A percentile compares a stretch with the other conserved stretches of the same genome.
These are phyloP conservation scores for Lentinula detonsa DNA, from an alignment of 768 basidiomycete species.

Conservation along the genomic window DNA sequence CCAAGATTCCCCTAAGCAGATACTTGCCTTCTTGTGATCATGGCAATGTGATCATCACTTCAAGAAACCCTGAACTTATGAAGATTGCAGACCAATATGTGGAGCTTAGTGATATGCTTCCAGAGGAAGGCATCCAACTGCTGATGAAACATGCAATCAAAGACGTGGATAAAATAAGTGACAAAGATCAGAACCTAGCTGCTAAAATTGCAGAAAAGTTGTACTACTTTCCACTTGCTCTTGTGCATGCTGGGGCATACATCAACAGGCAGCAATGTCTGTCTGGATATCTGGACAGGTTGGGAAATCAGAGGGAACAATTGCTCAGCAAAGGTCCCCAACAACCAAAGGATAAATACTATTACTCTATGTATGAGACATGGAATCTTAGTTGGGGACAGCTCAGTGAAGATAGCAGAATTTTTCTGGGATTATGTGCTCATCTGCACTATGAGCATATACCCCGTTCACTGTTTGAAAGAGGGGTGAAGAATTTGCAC, in stretches of 20 bases:
- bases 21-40: slow-evolving; percentile 5
- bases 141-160: not conserved
- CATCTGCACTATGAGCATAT: not conserved
- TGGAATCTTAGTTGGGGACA: slow-evolving; percentile 2
- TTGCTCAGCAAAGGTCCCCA: not conserved
- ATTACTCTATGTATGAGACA: not conserved
- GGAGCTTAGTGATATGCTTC: not conserved
- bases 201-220: not conserved
- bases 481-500: not conserved
- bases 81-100: not conserved
- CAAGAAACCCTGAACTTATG: not conserved
- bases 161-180: not conserved
- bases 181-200: not conserved
- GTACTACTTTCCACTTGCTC: not conserved
- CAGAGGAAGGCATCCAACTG: not conserved
- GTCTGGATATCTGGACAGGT: not conserved
- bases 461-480: not conserved
- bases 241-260: slow-evolving; percentile 4
- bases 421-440: not conserved
- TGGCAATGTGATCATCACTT: slow-evolving; percentile 9
- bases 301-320: not conserved
- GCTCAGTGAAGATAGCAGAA: not conserved
- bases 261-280: not conserved
- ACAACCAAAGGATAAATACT: not conserved
- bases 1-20: not conserved